These are phyloP conservation scores for Acacia acuminata DNA, from an alignment of 306 rosid species.

Conservation along the genomic window DNA sequence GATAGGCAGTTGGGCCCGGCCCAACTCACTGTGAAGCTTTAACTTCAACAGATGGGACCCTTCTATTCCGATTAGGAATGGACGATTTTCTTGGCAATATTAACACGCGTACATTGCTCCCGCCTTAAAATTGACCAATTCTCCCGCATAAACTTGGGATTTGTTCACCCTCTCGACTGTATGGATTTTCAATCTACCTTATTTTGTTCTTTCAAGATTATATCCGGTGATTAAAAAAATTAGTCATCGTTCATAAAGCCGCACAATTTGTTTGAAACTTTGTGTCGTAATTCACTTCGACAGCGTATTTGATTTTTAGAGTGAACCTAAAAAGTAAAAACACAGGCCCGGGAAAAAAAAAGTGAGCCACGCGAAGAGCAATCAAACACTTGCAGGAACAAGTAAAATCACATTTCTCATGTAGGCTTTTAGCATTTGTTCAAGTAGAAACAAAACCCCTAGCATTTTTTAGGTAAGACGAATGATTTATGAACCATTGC, in stretches of 20 bases:
- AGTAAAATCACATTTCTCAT: background rate
- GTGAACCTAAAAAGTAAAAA: background rate
- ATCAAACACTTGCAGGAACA: background rate
- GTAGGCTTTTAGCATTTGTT: no score
- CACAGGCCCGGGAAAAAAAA: background rate
- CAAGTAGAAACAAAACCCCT: background rate
- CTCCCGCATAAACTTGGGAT: constrained; percentile 17
- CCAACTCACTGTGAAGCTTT: constrained; percentile 34
- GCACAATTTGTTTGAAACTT: background rate
- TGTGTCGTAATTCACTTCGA: background rate
- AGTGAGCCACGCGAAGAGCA: background rate
- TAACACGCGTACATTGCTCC: constrained; percentile 37
- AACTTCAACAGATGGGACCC: constrained; percentile 28
- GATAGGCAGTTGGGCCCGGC: constrained; percentile 36
- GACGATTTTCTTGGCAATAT: constrained; percentile 22
- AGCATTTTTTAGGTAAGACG: background rate
- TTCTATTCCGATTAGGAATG: background rate
- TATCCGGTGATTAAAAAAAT: background rate
- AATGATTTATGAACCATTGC: background rate
- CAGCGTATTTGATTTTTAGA: background rate
- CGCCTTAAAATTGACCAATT: constrained; percentile 9
- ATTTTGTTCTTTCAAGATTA: constrained; percentile 1
- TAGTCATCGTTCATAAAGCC: background rate
- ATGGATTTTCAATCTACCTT: constrained; percentile 24
- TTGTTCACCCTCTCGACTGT: background rate